Evolutionary conservation across 2,329 filamentous ascomycete species (phyloP), one percentile per base, ranked within the genome.

Genomic region (Akanthomyces uredinophilus): DNA sequence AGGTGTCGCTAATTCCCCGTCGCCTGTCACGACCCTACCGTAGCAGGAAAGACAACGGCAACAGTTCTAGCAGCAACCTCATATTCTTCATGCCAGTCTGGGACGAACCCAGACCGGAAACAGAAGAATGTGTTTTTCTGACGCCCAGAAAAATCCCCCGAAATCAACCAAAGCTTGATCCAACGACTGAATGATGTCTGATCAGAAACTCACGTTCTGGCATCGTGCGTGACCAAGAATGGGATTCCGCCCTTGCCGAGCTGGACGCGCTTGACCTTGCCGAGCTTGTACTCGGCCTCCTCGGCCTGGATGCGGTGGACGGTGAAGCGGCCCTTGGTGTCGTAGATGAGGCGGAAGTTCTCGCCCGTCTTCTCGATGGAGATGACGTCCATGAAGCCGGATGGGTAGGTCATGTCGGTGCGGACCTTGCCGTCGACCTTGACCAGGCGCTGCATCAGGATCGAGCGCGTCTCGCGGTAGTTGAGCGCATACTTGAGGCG

Each of bases 161-260:
- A 75, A 80, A 83, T 84, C 82, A 77, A 84, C 92, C 92, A 96
- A 95, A 96, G 86, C 91, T 95, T 96, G 92, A 91, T 94, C 92
- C 94, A 97, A 97, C 94, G 94, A 89, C 94, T 97, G 94, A 97
- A 93, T 95, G 93, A 97, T 92, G 90, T 90, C 83, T 86, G 83
- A 87, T 35, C 83, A 89, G 87, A 90, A 63, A 98, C 94, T 96
- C 86, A 99, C 94, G 95, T 99, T 92, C 95, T 90, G 84, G 95
- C 95, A 95, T 99, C 95, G 91, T 99, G 95, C 93, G 95, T 99
- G 91, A 99, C 95, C 92, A 98, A 97, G 93, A 96, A 99, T 96
- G 95, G 95, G 89, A 99, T 96, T 86, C 93, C 95, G 83, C 95
- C 96, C 83, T 92, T 94, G 86, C 95, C 95, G 75, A 99, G 88